Conservation (phyloP, 805 yeast genomes). For the Suhomyces canberraensis region DNA sequence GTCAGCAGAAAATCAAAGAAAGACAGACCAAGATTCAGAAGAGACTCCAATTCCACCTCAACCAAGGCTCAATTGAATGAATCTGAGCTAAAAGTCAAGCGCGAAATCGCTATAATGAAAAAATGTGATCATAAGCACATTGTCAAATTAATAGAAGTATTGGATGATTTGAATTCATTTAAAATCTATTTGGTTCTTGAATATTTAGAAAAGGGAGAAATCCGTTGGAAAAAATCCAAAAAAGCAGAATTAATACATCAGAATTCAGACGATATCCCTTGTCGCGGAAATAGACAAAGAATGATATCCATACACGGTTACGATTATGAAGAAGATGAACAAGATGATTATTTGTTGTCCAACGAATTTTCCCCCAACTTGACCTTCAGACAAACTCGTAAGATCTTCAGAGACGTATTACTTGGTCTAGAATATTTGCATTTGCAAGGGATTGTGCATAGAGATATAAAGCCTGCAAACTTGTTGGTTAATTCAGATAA, state of each 20-base stretch:
- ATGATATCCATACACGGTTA: neutral
- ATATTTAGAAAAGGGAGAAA: constrained; percentile 86
- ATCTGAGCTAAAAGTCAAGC: constrained; percentile 32
- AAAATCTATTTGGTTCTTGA: constrained; percentile 90
- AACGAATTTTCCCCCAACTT: constrained; percentile 51
- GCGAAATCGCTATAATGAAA: constrained; percentile 46
- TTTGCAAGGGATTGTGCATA: constrained; percentile 84
- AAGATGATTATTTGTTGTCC: constrained; percentile 21
- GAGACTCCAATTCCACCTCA: constrained; percentile 12
- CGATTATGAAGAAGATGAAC: constrained; percentile 5
- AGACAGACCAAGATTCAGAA: constrained; percentile 32
- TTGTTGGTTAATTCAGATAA: constrained; percentile 66
- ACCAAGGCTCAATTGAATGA: constrained; percentile 18
- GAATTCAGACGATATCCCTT: constrained; percentile 41
- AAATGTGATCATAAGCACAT: constrained; percentile 45
- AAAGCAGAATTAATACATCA: neutral
- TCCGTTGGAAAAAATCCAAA: constrained; percentile 60
- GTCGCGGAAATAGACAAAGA: constrained; percentile 20
- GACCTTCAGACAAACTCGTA: constrained; percentile 62
- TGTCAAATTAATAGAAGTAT: constrained; percentile 52
- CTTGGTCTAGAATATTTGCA: constrained; percentile 89
- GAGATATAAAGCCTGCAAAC: constrained; percentile 96
- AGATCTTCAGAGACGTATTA: constrained; percentile 77
- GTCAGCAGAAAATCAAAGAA: constrained; percentile 63
- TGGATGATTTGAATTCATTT: constrained; percentile 78